Base-by-base conservation (phyloP, 2,329 filamentous ascomycete genomes). In the Zasmidium angulare region DNA sequence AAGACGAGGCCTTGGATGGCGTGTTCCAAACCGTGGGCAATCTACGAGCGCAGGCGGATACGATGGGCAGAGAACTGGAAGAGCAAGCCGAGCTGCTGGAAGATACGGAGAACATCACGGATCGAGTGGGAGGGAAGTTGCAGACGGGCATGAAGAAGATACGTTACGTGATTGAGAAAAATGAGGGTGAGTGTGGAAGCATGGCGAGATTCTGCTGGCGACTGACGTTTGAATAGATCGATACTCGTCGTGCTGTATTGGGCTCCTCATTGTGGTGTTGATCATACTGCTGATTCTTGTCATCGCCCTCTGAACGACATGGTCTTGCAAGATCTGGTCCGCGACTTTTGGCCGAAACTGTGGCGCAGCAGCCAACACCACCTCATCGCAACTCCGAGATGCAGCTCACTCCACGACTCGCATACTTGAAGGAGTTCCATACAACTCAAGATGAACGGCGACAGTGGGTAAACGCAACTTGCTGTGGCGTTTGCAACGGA, bases 51-150 rank as follows among this genome's bases (percentile, higher is more conserved):
- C 95, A 98, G 81, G 96, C 95, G 1, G 88, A 96, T 76, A 90
- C 92, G 68, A 99, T 99, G 93, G 93, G 95, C 1, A 82, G 93
- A 58, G 95, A 99, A 79, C 81, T 99, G 49, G 96, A 97, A 77
- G 95, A 99, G 78, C 95, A 99, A 81, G 84, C 84, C 21, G 90
- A 92, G 75, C 89, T 98, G 84, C 81, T 99, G 58, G 88, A 95
- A 63, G 87, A 90, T 54, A 89, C 96, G 46, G 93, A 98, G 76
- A 84, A 82, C 26, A 81, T 96, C 58, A 91, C 91, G 2, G 93
- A 98, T 74, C 84, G 93, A 31, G 92, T 99, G 1, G 90, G 91
- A 14, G 90, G 91, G 1, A 88, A 95, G 72, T 77, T 99, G 69
- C 86, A 91, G 78, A 91, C 83, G 57, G 95, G 95, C 20, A 86